These are phyloP conservation scores for Trichomonas tenax DNA, from an alignment of 208 protist species.

Conservation along the genomic window DNA sequence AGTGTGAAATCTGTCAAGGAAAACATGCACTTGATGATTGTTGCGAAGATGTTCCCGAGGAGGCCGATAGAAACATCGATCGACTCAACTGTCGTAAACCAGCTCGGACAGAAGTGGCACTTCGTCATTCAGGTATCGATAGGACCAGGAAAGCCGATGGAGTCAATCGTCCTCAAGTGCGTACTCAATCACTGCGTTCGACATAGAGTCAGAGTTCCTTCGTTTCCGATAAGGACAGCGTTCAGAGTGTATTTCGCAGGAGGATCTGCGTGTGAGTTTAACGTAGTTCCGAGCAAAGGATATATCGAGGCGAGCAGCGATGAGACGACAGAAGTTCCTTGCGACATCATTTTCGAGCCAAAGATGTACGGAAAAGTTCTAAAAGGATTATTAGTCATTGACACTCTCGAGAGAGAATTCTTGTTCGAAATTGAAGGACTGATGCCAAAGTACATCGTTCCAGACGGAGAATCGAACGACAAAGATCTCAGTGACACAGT, in stretches of 20 bases:
- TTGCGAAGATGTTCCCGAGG: background rate
- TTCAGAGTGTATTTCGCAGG: background rate
- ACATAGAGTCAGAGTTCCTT: background rate
- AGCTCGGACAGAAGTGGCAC: background rate
- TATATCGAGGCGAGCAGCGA: background rate
- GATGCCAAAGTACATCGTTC: background rate
- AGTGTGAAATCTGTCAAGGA: background rate
- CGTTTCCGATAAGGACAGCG: background rate
- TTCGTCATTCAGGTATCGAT: background rate
- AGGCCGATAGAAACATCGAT: background rate
- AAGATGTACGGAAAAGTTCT: slow-evolving; percentile 13
- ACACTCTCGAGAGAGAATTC: background rate
- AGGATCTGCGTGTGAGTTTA: background rate
- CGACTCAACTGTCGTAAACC: background rate
- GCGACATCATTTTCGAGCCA: background rate
- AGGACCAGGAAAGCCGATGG: background rate
- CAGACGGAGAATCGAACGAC: background rate
- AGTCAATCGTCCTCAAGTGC: background rate
- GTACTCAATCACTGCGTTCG: background rate
- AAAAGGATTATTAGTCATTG: background rate
- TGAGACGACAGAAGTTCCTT: background rate
- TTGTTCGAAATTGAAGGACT: background rate
- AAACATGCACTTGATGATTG: background rate
- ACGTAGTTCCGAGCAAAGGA: background rate
- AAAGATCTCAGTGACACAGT: background rate